Base-by-base conservation (phyloP, 129 eudicot genomes). In the Calendula officinalis region DNA sequence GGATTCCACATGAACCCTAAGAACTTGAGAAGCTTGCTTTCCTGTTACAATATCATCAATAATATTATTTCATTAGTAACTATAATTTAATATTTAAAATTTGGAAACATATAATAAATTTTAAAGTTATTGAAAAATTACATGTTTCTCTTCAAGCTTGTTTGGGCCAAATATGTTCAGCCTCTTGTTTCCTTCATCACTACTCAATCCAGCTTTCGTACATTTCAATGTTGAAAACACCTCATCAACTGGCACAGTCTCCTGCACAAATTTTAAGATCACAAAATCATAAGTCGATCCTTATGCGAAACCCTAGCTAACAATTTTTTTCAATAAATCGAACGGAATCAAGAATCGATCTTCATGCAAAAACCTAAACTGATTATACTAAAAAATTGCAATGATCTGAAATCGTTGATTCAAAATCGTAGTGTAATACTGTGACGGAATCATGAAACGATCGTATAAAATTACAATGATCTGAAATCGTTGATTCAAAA, bases 1-100 rank as follows among this genome's bases (percentile, higher is more conserved):
- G 96, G 96, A 68, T 89, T 89, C 96, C 96, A 89, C 96, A 89
- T 89, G 58, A 89, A 89, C 41, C 96, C 96, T 73, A 89, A 58
- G 71, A 89, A 89, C 53, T 82, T 85, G 0, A 89, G 82, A 37
- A 89, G 4, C 63, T 83, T 83, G 39, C 68, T 89, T 40, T 89
- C 96, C 90, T 87, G 83, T 72, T 69, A 33, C 67, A 59, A 42
- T 37, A 56, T 56, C 3, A 52, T 30, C 61, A 69, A 51, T 3
- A 40, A 45, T 8, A 6, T 22, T 22, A 22, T 85, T 91, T 81
- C 7, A 37, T 60, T 8, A 70, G 60, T 36, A 22, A 22, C 2
- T 22, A 22, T 22, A 22, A 22, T 22, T 22, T 22, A 22, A 22
- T 22, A 22, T 22, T 22, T 22, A 0, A 22, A 22, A 22, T 22